Evolutionary conservation across 495 filamentous ascomycete species (phyloP), one percentile per base, ranked within the genome.

Genomic region (Neurospora sp.): DNA sequence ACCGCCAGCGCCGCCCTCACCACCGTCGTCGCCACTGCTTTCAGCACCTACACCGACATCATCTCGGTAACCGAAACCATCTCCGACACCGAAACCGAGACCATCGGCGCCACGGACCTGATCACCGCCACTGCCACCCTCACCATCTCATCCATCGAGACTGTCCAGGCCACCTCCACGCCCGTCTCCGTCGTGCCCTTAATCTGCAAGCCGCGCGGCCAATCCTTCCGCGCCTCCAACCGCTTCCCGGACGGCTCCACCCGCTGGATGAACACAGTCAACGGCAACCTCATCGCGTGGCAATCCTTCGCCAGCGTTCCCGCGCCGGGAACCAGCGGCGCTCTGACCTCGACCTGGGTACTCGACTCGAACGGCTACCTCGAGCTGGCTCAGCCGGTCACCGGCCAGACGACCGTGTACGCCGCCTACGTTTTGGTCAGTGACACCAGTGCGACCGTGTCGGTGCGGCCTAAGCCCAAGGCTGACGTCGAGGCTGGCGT

Each of bases 1-100:
- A 71, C 70, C 70, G 38, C 23, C 39, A 16, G 16, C 18, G 37
- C 23, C 23, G 37, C 70, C 0, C 39, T 71, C 20, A 71, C 40
- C 5, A 62, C 54, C 54, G 54, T 62, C 23, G 54, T 35, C 54
- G 31, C 39, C 31, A 73, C 72, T 3, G 35, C 35, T 35, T 35
- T 35, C 35, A 35, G 35, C n/a, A 73, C 72, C 11, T 35, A 39
- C 31, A 73, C 72, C 66, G 72, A 70, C 66, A 70, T 44, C 18
- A 37, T 73, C 41, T 38, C 18, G 0, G 16, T 73, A 5, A 73
- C 72, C 40, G 35, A 38, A 7, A 70, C 69, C 10, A 3, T 39
- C 8, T 71, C 39, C 3, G 10, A 8, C 9, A 73, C 69, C 35
- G 41, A 41, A 39, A 70, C 37, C 41, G n/a, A 70, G 4, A 71